A percentile compares a stretch with the other conserved stretches of the same genome.
Evolutionary conservation across 176 grass and related monocot species (phyloP).

Genomic region (Lolium multiflorum): DNA sequence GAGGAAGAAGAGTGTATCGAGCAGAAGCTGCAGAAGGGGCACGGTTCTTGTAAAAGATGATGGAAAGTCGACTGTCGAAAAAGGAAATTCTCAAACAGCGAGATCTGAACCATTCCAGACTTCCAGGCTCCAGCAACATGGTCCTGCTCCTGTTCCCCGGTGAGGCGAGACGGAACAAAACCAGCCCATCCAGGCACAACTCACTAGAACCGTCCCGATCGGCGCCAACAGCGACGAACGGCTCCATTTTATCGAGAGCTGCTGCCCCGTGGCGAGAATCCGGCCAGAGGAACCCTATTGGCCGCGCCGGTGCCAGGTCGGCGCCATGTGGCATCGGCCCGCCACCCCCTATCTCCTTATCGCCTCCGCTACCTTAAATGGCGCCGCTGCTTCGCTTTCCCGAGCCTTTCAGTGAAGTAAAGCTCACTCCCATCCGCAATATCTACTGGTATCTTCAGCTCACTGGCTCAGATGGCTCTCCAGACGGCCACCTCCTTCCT

Average conservation of each 20-base stretch:
- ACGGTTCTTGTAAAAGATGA: background rate
- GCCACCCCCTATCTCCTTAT: slow-evolving; percentile 76
- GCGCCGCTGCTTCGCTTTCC: slow-evolving; percentile 15
- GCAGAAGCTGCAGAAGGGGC: too few relatives aligned
- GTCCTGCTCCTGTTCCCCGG: background rate
- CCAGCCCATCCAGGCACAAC: slow-evolving; percentile 20
- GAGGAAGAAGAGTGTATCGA: too few relatives aligned
- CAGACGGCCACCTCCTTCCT: slow-evolving; percentile 79
- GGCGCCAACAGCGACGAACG: slow-evolving; percentile 36
- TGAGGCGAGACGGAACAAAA: slow-evolving; percentile 25
- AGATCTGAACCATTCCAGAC: background rate
- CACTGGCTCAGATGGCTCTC: slow-evolving; percentile 64
- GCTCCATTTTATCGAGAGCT: background rate
- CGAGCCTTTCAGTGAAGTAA: background rate
- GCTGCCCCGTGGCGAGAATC: slow-evolving; percentile 60
- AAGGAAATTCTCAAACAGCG: background rate
- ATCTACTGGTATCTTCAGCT: background rate
- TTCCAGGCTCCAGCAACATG: background rate
- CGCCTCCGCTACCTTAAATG: slow-evolving; percentile 27
- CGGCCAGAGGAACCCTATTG: slow-evolving; percentile 58
- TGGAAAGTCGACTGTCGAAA: background rate
- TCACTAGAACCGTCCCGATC: slow-evolving; percentile 46
- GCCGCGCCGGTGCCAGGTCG: slow-evolving; percentile 43
- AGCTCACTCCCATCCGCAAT: slow-evolving; percentile 7
- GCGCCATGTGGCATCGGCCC: slow-evolving; percentile 25